Base-by-base conservation (phyloP, 2,329 filamentous ascomycete genomes). In the Apiospora marii region DNA sequence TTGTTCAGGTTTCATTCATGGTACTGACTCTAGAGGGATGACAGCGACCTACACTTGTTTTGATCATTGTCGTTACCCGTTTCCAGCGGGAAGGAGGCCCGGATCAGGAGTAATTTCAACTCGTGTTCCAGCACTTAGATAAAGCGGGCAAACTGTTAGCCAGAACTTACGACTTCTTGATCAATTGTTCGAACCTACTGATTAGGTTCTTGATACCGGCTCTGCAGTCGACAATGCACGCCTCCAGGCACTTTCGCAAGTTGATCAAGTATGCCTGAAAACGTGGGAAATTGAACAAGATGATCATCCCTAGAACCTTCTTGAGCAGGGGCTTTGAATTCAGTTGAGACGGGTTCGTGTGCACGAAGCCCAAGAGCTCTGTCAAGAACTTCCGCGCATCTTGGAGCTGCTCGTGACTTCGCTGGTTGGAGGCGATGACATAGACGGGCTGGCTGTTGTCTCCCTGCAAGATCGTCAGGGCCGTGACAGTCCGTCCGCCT, bases 401-500 rank as follows among this genome's bases (percentile, higher is more conserved):
- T 27, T 70, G 12, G 12, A 71, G 72, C 22, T 71, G 67, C 7
- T 67, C 43, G 0, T 34, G 1, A 19, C 10, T 41, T 30, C 72
- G 43, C 13, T n/a, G 44, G 58, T 73, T 73, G n/a, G 70, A 73
- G 2, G 58, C 72, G 4, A 73, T 8, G 14, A 72, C 67, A 46
- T 70, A 71, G n/a, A 71, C 14, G 10, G 72, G 51, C 2, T 53
- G 16, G 14, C 67, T 24, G 1, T 1, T 6, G 5, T 6, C 19
- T 1, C 67, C 46, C 1, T 67, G 34, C 22, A 73, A 13, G 4
- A 73, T 53, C 8, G 72, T 27, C 8, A 72, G n/a, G 3, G 72
- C 67, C 2, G 72, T 71, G 34, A 73, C 70, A 3, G 72, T 73
- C 6, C 30, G n/a, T 10, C 72, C 72, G 37, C 67, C 70, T 16